A percentile compares a stretch with the other conserved stretches of the same genome.
phyloP scores from a whole-genome alignment of 345 rosid species.

The Erucastrum elatum region DNA sequence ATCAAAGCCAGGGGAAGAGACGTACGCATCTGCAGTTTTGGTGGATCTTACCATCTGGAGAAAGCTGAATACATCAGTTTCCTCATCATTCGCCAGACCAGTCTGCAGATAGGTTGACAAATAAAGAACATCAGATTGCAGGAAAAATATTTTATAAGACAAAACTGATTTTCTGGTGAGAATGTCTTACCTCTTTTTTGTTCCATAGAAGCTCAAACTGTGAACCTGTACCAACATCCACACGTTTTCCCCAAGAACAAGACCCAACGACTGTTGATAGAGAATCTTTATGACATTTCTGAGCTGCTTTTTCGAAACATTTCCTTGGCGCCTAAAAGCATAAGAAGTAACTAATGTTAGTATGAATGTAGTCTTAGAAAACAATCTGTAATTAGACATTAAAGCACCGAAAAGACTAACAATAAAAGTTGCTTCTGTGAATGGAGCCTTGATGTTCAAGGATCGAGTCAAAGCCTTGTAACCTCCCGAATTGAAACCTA shows the following conservation, averaged over 20 bases:
- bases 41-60: conserved; percentile 69
- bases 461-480: conserved; percentile 72
- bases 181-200: conserved; percentile 47
- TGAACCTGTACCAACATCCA: conserved; percentile 94
- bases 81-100: conserved; percentile 44
- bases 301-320: conserved; percentile 94
- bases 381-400: conserved; percentile 10
- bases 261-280: conserved; percentile 85
- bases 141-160: not conserved
- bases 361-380: not conserved
- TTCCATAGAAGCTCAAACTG: conserved; percentile 80
- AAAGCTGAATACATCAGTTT: conserved; percentile 65
- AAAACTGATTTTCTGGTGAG: conserved; percentile 14
- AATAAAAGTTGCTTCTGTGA: conserved; percentile 88
- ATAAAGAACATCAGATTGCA: conserved; percentile 24
- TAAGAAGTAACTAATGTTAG: conserved; percentile 5
- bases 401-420: conserved; percentile 48
- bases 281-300: conserved; percentile 72
- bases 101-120: conserved; percentile 47
- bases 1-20: conserved; percentile 78
- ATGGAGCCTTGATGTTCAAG: conserved; percentile 83
- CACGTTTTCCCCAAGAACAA: conserved; percentile 91
- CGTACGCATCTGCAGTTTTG: conserved; percentile 36
- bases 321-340: conserved; percentile 66
- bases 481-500: conserved; percentile 89